phyloP scores from a whole-genome alignment of 257 asterid genomes.

The Primulina huaijiensis region DNA sequence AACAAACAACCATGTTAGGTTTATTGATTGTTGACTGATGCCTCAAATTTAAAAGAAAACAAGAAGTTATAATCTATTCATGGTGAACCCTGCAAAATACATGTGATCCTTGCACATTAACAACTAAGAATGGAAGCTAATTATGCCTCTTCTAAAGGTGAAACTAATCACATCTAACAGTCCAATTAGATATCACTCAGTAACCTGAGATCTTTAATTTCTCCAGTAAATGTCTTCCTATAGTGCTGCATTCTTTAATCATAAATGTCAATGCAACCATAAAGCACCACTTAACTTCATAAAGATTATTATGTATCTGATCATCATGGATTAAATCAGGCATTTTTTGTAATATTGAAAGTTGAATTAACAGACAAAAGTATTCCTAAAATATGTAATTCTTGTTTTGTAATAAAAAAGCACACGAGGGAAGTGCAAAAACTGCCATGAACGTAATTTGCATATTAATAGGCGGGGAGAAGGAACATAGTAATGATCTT shows the following conservation, averaged over 20 bases:
- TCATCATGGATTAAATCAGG: no score
- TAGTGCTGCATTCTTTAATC: conserved; percentile 2
- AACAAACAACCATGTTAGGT: conserved; percentile 12
- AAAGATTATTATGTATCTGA: neutral
- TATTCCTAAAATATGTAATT: neutral
- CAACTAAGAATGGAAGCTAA: conserved; percentile 9
- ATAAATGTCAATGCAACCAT: neutral
- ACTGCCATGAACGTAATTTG: neutral
- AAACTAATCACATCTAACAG: neutral
- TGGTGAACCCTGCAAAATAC: neutral
- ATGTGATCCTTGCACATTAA: neutral
- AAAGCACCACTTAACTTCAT: conserved; percentile 1
- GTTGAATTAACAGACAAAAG: neutral
- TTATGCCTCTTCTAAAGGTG: neutral
- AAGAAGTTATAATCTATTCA: neutral
- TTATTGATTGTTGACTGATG: neutral
- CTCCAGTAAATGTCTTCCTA: conserved; percentile 14
- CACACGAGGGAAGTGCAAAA: conserved; percentile 8
- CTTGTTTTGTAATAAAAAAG: neutral
- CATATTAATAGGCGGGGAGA: neutral
- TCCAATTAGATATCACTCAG: neutral
- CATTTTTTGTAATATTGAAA: neutral
- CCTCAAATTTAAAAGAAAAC: conserved; percentile 15
- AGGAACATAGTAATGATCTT: neutral
- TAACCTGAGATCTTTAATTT: neutral